Evolutionary conservation across 306 rosid species (phyloP).

Genomic region (Pyrus communis): DNA sequence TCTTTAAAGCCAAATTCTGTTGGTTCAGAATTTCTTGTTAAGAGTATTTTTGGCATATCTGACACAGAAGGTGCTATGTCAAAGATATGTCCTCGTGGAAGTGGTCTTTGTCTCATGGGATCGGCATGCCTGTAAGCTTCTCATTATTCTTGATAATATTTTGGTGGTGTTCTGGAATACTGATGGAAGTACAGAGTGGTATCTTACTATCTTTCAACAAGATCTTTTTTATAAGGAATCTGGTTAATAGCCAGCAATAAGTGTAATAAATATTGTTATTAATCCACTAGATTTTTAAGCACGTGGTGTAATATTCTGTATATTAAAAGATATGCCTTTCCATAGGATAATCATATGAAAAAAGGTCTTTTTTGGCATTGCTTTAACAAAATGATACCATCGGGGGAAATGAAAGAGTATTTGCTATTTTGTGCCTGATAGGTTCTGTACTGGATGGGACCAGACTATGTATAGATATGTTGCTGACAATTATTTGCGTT

Average conservation of each 20-base stretch:
- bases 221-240: background rate
- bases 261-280: background rate
- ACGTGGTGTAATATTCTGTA: background rate
- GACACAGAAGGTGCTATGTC: conserved; percentile 23
- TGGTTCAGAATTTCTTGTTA: conserved; percentile 37
- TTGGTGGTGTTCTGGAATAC: background rate
- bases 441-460: background rate
- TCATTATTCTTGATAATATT: background rate
- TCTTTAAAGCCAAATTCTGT: conserved; percentile 48
- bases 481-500: background rate
- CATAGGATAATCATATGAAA: background rate
- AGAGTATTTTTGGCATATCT: conserved; percentile 53
- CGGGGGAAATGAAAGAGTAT: background rate
- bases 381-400: background rate
- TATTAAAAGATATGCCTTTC: background rate
- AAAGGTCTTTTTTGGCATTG: background rate
- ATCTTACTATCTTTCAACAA: background rate
- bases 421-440: background rate
- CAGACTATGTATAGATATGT: background rate
- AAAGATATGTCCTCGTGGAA: conserved; percentile 24
- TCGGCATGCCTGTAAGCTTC: conserved; percentile 60
- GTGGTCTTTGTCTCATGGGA: conserved; percentile 28
- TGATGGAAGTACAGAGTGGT: background rate
- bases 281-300: background rate
- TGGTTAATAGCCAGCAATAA: background rate